Conservation (phyloP, 352 stramenopile species). For the Globisporangium carolinianum region DNA sequence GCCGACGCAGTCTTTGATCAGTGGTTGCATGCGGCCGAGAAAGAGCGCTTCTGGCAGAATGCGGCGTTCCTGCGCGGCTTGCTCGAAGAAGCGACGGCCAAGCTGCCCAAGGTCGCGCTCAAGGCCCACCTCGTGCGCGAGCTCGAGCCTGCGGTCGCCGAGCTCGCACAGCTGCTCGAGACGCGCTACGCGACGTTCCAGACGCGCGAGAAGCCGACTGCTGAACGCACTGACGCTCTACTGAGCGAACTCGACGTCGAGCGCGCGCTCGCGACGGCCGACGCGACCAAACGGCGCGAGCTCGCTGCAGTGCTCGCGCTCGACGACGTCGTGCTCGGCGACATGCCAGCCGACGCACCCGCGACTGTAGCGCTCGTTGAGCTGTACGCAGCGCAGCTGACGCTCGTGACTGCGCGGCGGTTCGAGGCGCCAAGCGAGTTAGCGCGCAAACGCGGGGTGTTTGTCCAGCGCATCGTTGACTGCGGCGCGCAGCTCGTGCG, state of each 20-base stretch:
- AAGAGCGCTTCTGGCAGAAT: constrained; percentile 49
- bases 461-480: constrained; percentile 21
- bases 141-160: constrained; percentile 16
- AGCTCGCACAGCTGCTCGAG: constrained; percentile 26
- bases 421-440: constrained; percentile 30
- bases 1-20: constrained; percentile 42
- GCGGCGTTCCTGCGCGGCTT: constrained; percentile 23
- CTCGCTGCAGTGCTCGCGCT: constrained; percentile 33
- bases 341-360: constrained; percentile 3
- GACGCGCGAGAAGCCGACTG: constrained; percentile 7
- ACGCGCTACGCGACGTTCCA: constrained; percentile 24
- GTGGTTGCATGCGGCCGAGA: constrained; percentile 27
- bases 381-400: constrained; percentile 23
- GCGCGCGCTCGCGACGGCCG: constrained; percentile 30
- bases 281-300: constrained; percentile 14
- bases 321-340: constrained; percentile 13
- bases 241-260: constrained; percentile 54
- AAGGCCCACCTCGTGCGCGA: constrained; percentile 40
- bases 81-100: constrained; percentile 54
- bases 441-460: constrained; percentile 30
- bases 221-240: constrained; percentile 11
- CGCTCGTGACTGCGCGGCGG: constrained; percentile 27
- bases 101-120: constrained; percentile 42
- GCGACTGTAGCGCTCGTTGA: constrained; percentile 10
- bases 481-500: constrained; percentile 9